Base-by-base conservation (phyloP, 768 basidiomycete genomes). In the Krasilnikovozyma curviuscula region DNA sequence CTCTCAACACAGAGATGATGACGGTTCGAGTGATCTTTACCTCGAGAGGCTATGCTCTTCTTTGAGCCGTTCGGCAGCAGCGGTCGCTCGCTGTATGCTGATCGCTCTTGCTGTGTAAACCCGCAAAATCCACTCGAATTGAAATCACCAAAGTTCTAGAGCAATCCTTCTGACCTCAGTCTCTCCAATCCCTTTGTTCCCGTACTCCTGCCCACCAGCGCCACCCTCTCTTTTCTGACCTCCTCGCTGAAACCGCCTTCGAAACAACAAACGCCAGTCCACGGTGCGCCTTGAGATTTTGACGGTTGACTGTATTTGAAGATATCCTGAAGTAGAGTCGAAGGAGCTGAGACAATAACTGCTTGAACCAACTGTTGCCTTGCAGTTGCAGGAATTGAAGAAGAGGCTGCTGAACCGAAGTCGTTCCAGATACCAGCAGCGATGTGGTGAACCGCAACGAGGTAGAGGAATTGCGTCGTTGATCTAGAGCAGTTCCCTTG, bases 371-470 rank as follows among this genome's bases (percentile, higher is more conserved):
- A 42, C 30, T 18, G 21, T 19, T 32, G 42, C 10, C 10, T 23
- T 10, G 35, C 23, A 23, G 4, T 37, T 18, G 35, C 35, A n/a
- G 35, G 18, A 7, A 4, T 23, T 7, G 35, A 10, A 10, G 35
- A n/a, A 12, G 35, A 37, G 4, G 18, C 5, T 10, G 35, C 18
- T 7, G 35, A 37, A 37, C 18, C n/a, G n/a, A n/a, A n/a, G n/a
- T 82, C 81, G 3, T 67, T 69, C 83, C 83, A 85, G 24, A 85
- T 73, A 55, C 69, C 76, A 41, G 70, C 71, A 10, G 85, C 76
- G 21, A 88, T 62, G 57, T 89, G 85, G 57, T 88, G 83, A 13
- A 84, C 56, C 2, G 81, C 81, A 7, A 88, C 65, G 35, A 77
- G 62, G 38, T 73, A 67, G 49, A 81, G 55, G 57, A 86, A 80